phyloP scores from a whole-genome alignment of 495 filamentous ascomycete species.

The Zalerion maritima region DNA sequence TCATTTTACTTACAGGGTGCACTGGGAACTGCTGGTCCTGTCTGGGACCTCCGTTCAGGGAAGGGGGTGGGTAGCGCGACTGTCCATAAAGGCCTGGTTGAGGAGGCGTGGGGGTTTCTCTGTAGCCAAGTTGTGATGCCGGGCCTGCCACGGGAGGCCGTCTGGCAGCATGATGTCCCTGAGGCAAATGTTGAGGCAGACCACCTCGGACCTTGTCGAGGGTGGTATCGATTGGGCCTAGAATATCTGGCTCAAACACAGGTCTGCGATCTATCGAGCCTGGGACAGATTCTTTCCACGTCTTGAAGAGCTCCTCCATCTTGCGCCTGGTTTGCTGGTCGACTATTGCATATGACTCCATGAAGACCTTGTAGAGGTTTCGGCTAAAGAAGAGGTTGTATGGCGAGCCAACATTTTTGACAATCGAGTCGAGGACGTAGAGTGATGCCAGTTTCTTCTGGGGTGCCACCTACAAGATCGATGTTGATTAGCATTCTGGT shows the following conservation, averaged over 20 bases:
- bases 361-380: conserved; percentile 84
- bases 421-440: conserved; percentile 96
- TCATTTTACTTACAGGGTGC: conserved; percentile 15
- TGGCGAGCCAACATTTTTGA: conserved; percentile 96
- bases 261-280: conserved; percentile 77
- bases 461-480: conserved; percentile 56
- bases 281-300: conserved; percentile 93
- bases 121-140: conserved; percentile 38
- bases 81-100: conserved; percentile 14
- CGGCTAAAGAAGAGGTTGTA: conserved; percentile 89
- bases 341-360: conserved; percentile 86
- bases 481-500: conserved; percentile 7
- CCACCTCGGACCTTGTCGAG: conserved; percentile 77
- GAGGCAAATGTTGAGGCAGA: conserved; percentile 52
- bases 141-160: conserved; percentile 39
- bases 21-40: no score
- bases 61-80: conserved; percentile 1
- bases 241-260: conserved; percentile 75
- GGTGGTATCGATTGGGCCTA: conserved; percentile 81
- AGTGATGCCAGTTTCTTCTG: conserved; percentile 78
- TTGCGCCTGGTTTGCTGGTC: conserved; percentile 67
- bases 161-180: no score
- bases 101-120: conserved; percentile 58
- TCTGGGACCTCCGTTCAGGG: no score
- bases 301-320: conserved; percentile 94